Percentiles rank a stretch among this genome's conserved stretches.
These are phyloP conservation scores for Linum usitatissimum DNA, from an alignment of 345 rosid species.

Conservation along the genomic window DNA sequence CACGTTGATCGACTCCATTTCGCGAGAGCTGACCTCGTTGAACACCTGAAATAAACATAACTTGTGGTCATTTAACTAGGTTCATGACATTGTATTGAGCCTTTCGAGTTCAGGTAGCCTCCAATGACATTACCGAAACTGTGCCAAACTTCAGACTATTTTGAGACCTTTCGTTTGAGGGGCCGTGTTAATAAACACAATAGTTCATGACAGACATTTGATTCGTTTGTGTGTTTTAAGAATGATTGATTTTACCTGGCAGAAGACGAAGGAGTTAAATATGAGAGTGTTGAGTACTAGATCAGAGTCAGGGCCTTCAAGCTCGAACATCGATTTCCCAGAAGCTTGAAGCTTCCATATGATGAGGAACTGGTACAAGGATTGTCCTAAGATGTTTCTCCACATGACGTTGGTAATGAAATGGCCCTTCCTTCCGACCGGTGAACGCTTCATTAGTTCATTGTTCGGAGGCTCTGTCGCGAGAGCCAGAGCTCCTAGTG, in stretches of 20 bases:
- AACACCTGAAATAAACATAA: slow-evolving; percentile 17
- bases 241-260: slow-evolving; percentile 38
- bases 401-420: slow-evolving; percentile 88
- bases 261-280: slow-evolving; percentile 28
- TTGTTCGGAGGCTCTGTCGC: slow-evolving; percentile 29
- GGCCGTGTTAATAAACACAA: no score
- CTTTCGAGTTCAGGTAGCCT: no score
- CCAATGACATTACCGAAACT: no score
- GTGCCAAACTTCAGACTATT: no score
- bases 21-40: slow-evolving; percentile 29
- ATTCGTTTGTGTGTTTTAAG: no score
- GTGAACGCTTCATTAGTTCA: slow-evolving; percentile 22
- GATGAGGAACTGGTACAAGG: slow-evolving; percentile 37
- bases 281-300: slow-evolving; percentile 22
- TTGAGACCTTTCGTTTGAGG: no score
- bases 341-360: slow-evolving; percentile 25
- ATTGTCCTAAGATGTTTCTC: slow-evolving; percentile 88
- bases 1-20: slow-evolving; percentile 23
- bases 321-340: slow-evolving; percentile 17
- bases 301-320: slow-evolving; percentile 38
- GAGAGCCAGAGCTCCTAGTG: slow-evolving; percentile 27
- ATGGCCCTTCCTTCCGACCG: slow-evolving; percentile 36
- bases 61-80: not conserved
- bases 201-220: no score
- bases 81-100: no score